Percentiles rank a stretch among this genome's conserved stretches.
Evolutionary conservation across 257 asterid species (phyloP).

Genomic region (Scutellaria galericulata): DNA sequence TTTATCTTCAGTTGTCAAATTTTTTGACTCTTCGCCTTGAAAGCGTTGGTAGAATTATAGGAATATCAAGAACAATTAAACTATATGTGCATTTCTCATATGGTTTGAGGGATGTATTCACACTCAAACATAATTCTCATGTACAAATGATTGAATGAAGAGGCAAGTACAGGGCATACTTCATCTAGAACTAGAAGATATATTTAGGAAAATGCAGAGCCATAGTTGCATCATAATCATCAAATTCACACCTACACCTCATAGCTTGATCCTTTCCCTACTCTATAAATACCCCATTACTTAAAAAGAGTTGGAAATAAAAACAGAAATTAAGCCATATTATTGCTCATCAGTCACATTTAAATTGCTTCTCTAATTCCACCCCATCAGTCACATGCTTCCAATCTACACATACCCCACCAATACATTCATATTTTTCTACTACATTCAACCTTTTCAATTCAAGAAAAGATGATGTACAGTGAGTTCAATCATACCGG

Average conservation of each 20-base stretch:
- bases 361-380: not conserved
- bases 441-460: not conserved
- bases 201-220: not conserved
- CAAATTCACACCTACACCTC: not conserved
- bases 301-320: too few species aligned
- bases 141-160: not conserved
- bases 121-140: not conserved
- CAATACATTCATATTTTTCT: not conserved
- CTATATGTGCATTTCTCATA: too few species aligned
- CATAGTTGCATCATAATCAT: conserved; percentile 8
- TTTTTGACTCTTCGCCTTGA: too few species aligned
- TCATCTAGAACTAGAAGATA: conserved; percentile 3
- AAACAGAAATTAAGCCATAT: too few species aligned
- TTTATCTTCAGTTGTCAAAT: too few species aligned
- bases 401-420: not conserved
- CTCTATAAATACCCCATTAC: too few species aligned
- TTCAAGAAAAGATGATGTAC: not conserved
- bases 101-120: too few species aligned
- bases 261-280: too few species aligned
- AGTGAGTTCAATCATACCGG: conserved; percentile 52
- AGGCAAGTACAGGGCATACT: not conserved
- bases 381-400: not conserved
- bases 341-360: too few species aligned
- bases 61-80: not conserved
- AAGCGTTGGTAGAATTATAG: not conserved